These are phyloP conservation scores for Blastobotrys arbuscula DNA, from an alignment of 1,139 yeast species.

Conservation along the genomic window DNA sequence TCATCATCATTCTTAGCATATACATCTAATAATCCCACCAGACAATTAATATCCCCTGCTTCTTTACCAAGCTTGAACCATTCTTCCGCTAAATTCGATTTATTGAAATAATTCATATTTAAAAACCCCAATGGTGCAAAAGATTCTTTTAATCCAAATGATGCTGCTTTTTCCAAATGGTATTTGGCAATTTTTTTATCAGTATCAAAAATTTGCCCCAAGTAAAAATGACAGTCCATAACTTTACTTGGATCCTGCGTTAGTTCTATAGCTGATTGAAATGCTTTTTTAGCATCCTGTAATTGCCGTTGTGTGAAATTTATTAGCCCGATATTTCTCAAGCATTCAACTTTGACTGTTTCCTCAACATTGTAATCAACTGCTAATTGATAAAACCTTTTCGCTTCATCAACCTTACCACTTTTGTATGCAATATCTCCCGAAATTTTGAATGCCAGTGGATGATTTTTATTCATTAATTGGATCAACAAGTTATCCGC, in stretches of 20 bases:
- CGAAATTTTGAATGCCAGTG: conserved; percentile 62
- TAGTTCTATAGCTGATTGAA: conserved; percentile 50
- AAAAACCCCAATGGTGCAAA: conserved; percentile 73
- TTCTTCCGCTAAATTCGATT: conserved; percentile 55
- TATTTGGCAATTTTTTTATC: conserved; percentile 43
- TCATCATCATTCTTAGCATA: conserved; percentile 15
- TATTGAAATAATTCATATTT: conserved; percentile 45
- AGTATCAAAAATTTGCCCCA: conserved; percentile 57
- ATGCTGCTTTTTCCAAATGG: conserved; percentile 72
- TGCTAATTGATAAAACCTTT: conserved; percentile 53
- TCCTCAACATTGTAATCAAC: conserved; percentile 34
- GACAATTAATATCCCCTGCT: conserved; percentile 51
- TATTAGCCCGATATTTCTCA: conserved; percentile 62
- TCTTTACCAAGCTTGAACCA: conserved; percentile 85
- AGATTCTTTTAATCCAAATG: conserved; percentile 69
- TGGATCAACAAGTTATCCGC: conserved; percentile 60
- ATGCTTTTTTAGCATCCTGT: conserved; percentile 47
- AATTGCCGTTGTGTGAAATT: conserved; percentile 52
- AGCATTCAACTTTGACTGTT: conserved; percentile 68
- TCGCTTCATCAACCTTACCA: conserved; percentile 45
- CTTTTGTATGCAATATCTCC: conserved; percentile 63
- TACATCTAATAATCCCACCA: conserved; percentile 68
- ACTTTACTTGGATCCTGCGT: conserved; percentile 34
- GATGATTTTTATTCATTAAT: conserved; percentile 59
- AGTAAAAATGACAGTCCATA: conserved; percentile 68